Percentiles rank a stretch among this genome's conserved stretches.
phyloP scores from a whole-genome alignment of 148 eudicot species.

The Amaranthus cruentus region DNA sequence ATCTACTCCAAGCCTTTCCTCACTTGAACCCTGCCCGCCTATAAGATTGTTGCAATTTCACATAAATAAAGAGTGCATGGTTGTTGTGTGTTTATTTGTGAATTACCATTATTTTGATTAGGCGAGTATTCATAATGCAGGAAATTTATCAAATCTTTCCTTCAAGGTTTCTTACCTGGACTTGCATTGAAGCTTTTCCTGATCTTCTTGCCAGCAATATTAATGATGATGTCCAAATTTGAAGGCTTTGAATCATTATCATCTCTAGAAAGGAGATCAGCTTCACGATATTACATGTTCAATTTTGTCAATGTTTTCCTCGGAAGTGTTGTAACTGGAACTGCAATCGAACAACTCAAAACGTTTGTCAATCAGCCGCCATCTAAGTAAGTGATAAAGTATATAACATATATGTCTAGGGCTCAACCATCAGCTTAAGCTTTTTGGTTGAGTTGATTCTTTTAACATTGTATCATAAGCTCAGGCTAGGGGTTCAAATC shows the following conservation, averaged over 20 bases:
- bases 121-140: conserved; percentile 36
- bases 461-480: too few relatives aligned
- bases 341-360: conserved; percentile 76
- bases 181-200: conserved; percentile 93
- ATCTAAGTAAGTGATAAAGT: conserved; percentile 39
- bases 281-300: conserved; percentile 83
- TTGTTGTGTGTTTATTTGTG: neutral
- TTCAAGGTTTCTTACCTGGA: conserved; percentile 87
- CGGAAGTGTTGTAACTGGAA: conserved; percentile 68
- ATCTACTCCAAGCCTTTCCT: too few relatives aligned
- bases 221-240: conserved; percentile 91
- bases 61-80: too few relatives aligned
- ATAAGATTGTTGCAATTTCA: too few relatives aligned
- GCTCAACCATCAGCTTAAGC: too few relatives aligned
- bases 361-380: conserved; percentile 52
- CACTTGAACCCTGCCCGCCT: too few relatives aligned
- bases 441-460: too few relatives aligned
- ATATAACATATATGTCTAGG: too few relatives aligned
- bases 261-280: conserved; percentile 77
- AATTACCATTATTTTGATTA: conserved; percentile 3
- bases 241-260: conserved; percentile 79
- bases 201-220: conserved; percentile 76
- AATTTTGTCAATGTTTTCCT: conserved; percentile 92
- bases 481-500: too few relatives aligned
- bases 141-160: conserved; percentile 59